Evolutionary conservation across 257 asterid species (phyloP).

Genomic region (Scutellaria minor): DNA sequence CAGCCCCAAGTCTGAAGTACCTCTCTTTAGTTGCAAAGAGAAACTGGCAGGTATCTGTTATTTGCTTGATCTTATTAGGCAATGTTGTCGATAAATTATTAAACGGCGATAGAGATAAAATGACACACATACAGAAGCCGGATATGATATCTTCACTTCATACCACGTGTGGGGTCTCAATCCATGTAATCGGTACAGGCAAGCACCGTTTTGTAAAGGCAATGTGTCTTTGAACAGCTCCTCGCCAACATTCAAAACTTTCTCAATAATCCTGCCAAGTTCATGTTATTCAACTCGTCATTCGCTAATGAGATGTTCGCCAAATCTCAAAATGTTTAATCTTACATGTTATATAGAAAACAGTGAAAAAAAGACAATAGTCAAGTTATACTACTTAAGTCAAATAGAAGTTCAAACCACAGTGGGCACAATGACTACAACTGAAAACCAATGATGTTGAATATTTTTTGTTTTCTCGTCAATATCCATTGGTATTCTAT

Average conservation of each 20-base stretch:
- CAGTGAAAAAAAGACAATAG: not conserved
- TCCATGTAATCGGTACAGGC: constrained; percentile 71
- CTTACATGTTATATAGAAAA: not conserved
- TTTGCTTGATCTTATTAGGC: constrained; percentile 31
- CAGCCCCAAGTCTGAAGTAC: constrained; percentile 47
- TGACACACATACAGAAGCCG: constrained; percentile 81
- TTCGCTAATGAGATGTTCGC: not conserved
- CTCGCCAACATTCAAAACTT: constrained; percentile 58
- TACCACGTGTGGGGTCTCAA: constrained; percentile 70
- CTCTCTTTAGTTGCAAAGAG: constrained; percentile 67
- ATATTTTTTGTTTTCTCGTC: constrained; percentile 14
- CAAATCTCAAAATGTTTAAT: not conserved
- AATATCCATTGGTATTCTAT: not conserved
- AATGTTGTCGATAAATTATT: constrained; percentile 13
- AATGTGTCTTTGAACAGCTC: constrained; percentile 67
- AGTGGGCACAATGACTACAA: not conserved
- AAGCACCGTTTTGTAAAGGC: constrained; percentile 60
- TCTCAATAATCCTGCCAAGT: constrained; percentile 46
- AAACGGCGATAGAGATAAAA: constrained; percentile 23
- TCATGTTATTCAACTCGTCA: constrained; percentile 4
- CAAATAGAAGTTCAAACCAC: not conserved
- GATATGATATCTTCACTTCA: constrained; percentile 96
- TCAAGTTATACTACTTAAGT: constrained; percentile 2
- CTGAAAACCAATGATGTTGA: not conserved
- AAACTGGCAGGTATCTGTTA: constrained; percentile 83